Evolutionary conservation across 2,329 filamentous ascomycete species (phyloP), one percentile per base, ranked within the genome.

Genomic region (Aspergillus carbonarius): DNA sequence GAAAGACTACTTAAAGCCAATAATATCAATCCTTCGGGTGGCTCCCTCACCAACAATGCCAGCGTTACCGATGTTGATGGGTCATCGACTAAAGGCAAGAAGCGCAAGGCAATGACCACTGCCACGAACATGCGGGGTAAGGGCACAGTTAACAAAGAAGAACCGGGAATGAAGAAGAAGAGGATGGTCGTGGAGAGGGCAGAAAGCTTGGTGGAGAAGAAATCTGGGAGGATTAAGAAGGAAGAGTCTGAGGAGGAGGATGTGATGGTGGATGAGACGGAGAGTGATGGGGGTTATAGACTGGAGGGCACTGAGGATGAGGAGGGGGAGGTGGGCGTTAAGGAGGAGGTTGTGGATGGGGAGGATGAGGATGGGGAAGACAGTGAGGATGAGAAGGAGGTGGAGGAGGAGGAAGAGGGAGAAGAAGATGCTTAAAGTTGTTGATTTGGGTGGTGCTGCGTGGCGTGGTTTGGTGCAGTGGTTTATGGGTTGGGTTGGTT

Each of bases 91-190:
- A 48, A 40, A 17, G 20, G 7, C 17, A n/a, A 44, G 34, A 55
- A 55, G 54, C 54, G 54, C 0, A 55, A 55, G 44, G 20, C 25
- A 2, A 8, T 34, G 4, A 15, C 51, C 5, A 17, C 51, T 17
- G 23, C 37, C 17, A 35, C 37, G 9, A 5, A 6, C n/a, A 5
- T n/a, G n/a, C 13, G 39, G 3, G 54, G 27, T 55, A 44, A 51
- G 8, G 18, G 18, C 15, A 10, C 23, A 18, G 6, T 15, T 23
- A 66, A 65, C 69, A 53, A 66, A 8, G 20, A 44, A 12, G 10
- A n/a, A 1, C 46, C 35, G 46, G 23, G 39, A 30, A 51, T 35
- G 46, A 64, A 61, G 58, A 48, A 55, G 23, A 64, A 63, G 58
- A 47, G 54, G 23, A 18, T 12, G 20, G 61, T 17, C 27, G 37